Evolutionary conservation across 2,329 filamentous ascomycete genomes (phyloP), one percentile per base, ranked within the genome.

Genomic region (Orbilia javanica): DNA sequence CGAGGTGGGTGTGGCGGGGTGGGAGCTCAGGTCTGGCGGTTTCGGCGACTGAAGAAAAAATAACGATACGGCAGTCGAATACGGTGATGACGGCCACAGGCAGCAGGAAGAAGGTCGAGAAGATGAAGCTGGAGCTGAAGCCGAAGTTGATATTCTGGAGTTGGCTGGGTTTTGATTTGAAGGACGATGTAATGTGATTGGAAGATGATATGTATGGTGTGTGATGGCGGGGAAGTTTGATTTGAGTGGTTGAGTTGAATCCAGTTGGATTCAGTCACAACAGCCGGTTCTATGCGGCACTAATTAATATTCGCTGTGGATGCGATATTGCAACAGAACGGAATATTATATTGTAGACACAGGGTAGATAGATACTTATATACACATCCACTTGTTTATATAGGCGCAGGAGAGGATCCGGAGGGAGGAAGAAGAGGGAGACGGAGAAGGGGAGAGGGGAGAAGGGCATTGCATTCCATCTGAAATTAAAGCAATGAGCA

Each of bases 11-110:
- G 52, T 34, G 52, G 55, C 66, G 53, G 52, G 39, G 34, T 27
- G 55, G 57, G 63, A 60, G 55, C 55, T 76, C n/a, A n/a, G n/a
- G n/a, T n/a, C 57, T 50, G 34, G 57, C 44, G 48, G 29, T 52
- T 70, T 46, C 25, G 52, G 34, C 34, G 66, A 20, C 11, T 22
- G 20, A 0, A 44, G 29, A 29, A n/a, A 15, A 3, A 48, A n/a
- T 44, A n/a, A n/a, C 5, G n/a, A 20, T 44, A 3, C 8, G n/a
- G 5, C 5, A 1, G n/a, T 11, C 2, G 1, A 20, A 57, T 78
- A 78, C 73, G 73, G 73, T 78, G 73, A 78, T 29, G 50, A 39
- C 48, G 66, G 27, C 73, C 73, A 78, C 73, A 78, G 73, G 67
- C 52, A 78, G 73, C 62, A 29, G 64, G 62, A 22, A 55, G 62